These are phyloP conservation scores for Rhodotorula glutinis DNA, from an alignment of 1,284 basidiomycete genomes.

Conservation along the genomic window DNA sequence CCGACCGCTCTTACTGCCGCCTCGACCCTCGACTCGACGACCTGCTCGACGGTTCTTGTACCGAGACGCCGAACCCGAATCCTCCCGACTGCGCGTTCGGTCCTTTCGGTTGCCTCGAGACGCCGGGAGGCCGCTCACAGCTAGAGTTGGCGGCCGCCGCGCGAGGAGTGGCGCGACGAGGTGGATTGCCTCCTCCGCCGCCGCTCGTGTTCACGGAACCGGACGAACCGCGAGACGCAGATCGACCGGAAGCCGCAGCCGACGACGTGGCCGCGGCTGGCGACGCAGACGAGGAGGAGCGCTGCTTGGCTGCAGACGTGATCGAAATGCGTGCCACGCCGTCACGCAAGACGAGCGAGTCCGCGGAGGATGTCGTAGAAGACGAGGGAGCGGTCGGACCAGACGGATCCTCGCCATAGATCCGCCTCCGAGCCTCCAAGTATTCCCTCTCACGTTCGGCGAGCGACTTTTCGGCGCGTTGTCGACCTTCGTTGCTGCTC, in stretches of 20 bases:
- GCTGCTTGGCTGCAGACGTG: too few species aligned
- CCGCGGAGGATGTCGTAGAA: too few species aligned
- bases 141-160: not conserved
- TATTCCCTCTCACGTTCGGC: constrained; percentile 30
- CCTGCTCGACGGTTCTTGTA: not conserved
- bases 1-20: too few species aligned
- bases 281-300: too few species aligned
- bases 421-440: constrained; percentile 25
- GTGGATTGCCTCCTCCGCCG: too few species aligned
- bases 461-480: constrained; percentile 11
- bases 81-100: constrained; percentile 9
- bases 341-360: too few species aligned
- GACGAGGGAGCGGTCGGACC: too few species aligned
- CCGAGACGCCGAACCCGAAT: constrained; percentile 1
- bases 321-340: too few species aligned
- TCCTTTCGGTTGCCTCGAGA: constrained; percentile 5
- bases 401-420: constrained; percentile 15
- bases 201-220: too few species aligned
- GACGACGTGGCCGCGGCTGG: too few species aligned
- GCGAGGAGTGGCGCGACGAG: not conserved
- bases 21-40: not conserved
- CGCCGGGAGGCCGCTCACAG: not conserved
- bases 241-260: too few species aligned
- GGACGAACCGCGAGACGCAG: too few species aligned
- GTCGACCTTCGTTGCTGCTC: not conserved